Base-by-base conservation (phyloP, 2,329 filamentous ascomycete species). In the Alternaria dauci region DNA sequence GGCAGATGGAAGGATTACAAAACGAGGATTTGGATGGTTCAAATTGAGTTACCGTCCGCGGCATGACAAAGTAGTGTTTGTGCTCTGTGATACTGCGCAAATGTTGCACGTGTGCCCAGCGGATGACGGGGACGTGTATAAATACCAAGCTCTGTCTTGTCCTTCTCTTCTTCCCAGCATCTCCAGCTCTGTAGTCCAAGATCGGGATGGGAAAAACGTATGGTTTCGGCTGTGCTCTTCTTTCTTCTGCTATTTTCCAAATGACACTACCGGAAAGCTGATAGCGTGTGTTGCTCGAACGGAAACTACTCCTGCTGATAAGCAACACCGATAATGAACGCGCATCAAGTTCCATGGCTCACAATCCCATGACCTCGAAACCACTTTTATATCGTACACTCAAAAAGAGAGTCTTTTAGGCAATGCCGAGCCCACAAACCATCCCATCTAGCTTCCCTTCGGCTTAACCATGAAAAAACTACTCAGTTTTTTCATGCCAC, bases 401-500 rank as follows among this genome's bases (percentile, higher is more conserved):
- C 12, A 16, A 16, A 16, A 11, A 8, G 12, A 11, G 11, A 34
- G 4, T 12, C 12, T 11, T 2, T 4, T 8, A 34, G 9, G 32
- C 11, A 4, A 34, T 34, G 32, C 4, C 32, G 9, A 8, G 28
- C 1, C 16, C 16, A 1, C 34, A 1, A 5, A 4, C 16, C 7
- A 38, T 9, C 14, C 3, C 9, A 20, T 20, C 34, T 59, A 63
- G 41, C 51, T 41, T 61, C 68, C 71, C 68, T 78, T 79, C 8
- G 71, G 64, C 54, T 80, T 81, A 81, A 94, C 96, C 61, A 88
- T 88, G 78, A 99, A 99, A 81, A 99, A 99, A 63, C 89, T 87
- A 75, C 92, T 97, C 86, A 99, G 87, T 83, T 98, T 99, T 85
- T 91, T 95, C 95, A 99, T 99, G 1, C 95, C 95, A 23, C 81